A percentile compares a stretch with the other conserved stretches of the same genome.
phyloP scores from a whole-genome alignment of 495 filamentous ascomycete genomes.

The Acidiella bohemica region DNA sequence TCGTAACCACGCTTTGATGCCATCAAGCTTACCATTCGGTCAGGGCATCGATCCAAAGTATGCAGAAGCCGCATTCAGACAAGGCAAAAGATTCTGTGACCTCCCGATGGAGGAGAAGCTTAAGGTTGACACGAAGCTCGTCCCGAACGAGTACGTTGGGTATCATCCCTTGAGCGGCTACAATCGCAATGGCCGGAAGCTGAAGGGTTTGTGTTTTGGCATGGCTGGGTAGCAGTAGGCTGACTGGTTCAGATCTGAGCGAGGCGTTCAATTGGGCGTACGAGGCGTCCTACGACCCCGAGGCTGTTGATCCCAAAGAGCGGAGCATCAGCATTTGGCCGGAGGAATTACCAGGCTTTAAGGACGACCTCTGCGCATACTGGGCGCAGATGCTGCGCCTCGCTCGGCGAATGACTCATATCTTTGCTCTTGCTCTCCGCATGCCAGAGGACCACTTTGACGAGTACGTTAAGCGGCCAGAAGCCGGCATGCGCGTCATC shows the following conservation, averaged over 20 bases:
- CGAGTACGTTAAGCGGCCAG: conserved; percentile 6
- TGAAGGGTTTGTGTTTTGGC: too few relatives aligned
- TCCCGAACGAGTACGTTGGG: conserved; percentile 5
- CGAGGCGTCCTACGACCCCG: conserved; percentile 1
- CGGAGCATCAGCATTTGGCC: conserved; percentile 7
- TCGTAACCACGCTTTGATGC: too few relatives aligned
- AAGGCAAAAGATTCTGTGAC: neutral
- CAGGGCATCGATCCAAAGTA: too few relatives aligned
- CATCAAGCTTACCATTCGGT: too few relatives aligned
- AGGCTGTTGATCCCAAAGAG: neutral
- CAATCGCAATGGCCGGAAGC: conserved; percentile 4
- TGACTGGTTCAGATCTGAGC: too few relatives aligned
- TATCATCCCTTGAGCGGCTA: conserved; percentile 2
- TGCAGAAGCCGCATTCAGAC: too few relatives aligned
- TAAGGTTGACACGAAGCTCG: conserved; percentile 1
- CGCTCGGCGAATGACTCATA: conserved; percentile 1
- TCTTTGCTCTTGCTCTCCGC: conserved; percentile 34
- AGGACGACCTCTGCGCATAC: conserved; percentile 2
- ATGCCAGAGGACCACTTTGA: conserved; percentile 35
- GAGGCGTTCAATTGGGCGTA: conserved; percentile 14
- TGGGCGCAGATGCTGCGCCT: conserved; percentile 1
- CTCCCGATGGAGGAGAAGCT: neutral
- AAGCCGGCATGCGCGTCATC: conserved; percentile 8
- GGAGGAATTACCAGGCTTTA: conserved; percentile 3
- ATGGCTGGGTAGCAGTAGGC: too few relatives aligned